Conservation (phyloP, 257 asterid species). For the Petunia axillaris region DNA sequence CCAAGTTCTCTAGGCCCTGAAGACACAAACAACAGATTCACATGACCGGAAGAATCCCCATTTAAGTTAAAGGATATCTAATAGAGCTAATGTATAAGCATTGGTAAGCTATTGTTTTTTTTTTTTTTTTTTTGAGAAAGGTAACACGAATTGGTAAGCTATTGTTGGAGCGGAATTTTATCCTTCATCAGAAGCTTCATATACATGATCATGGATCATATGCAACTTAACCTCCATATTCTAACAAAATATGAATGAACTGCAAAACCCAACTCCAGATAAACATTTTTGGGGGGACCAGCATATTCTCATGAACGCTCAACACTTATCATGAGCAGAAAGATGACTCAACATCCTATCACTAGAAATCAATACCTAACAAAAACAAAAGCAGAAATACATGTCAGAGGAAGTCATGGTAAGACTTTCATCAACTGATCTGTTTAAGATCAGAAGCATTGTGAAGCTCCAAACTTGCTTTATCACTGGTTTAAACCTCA, state of each 20-base stretch:
- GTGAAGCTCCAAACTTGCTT: constrained; percentile 28
- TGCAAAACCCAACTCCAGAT: too few relatives aligned
- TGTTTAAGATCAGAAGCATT: constrained; percentile 33
- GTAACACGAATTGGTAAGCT: too few relatives aligned
- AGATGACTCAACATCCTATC: not conserved
- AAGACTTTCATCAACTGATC: constrained; percentile 28
- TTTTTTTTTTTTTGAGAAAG: too few relatives aligned
- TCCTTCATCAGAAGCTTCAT: too few relatives aligned
- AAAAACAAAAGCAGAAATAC: not conserved
- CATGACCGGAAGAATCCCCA: not conserved
- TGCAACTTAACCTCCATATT: too few relatives aligned
- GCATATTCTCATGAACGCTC: too few relatives aligned
- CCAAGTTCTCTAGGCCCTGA: constrained; percentile 60
- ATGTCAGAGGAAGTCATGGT: constrained; percentile 14
- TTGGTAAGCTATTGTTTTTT: not conserved
- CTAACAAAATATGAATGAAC: too few relatives aligned
- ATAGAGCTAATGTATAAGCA: not conserved
- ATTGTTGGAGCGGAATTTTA: too few relatives aligned
- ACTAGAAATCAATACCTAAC: not conserved
- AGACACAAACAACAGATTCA: not conserved
- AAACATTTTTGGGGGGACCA: too few relatives aligned
- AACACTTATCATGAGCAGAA: too few relatives aligned
- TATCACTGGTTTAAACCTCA: constrained; percentile 47
- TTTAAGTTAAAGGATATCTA: not conserved
- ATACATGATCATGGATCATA: too few relatives aligned